phyloP scores from a whole-genome alignment of 106 monocot species.

The Posidonia australis region DNA sequence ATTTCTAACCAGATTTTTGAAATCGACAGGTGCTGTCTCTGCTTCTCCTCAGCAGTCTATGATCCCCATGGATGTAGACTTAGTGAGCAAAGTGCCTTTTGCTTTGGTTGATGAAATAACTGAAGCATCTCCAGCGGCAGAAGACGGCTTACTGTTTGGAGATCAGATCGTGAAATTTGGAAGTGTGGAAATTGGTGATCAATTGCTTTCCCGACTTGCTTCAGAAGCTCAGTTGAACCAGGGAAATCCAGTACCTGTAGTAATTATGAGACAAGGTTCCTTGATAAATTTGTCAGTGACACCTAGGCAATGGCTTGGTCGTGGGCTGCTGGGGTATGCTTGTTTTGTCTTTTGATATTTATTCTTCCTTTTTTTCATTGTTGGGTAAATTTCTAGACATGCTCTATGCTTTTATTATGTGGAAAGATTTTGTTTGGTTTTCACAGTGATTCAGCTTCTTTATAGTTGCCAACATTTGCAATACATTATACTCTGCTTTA shows the following conservation, averaged over 20 bases:
- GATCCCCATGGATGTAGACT: slow-evolving; percentile 29
- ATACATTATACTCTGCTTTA: too few species aligned
- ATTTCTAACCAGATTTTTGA: neutral
- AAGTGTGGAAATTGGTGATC: slow-evolving; percentile 60
- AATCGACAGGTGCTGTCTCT: neutral
- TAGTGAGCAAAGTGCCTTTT: slow-evolving; percentile 51
- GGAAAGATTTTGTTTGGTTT: too few species aligned
- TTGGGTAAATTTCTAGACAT: neutral
- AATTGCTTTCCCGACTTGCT: slow-evolving; percentile 48
- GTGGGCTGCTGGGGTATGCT: slow-evolving; percentile 76
- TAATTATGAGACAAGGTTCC: slow-evolving; percentile 61
- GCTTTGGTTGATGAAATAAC: slow-evolving; percentile 83
- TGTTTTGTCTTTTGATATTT: slow-evolving; percentile 2
- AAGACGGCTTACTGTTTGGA: slow-evolving; percentile 83
- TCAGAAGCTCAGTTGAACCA: slow-evolving; percentile 63
- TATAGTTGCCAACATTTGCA: too few species aligned
- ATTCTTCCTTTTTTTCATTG: neutral
- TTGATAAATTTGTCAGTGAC: slow-evolving; percentile 50
- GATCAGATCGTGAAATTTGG: slow-evolving; percentile 92
- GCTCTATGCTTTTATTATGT: too few species aligned
- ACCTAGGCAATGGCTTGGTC: slow-evolving; percentile 82
- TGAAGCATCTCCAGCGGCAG: slow-evolving; percentile 78
- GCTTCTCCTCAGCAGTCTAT: neutral
- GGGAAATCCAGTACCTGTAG: slow-evolving; percentile 37
- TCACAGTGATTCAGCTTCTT: too few species aligned